phyloP scores from a whole-genome alignment of 441 rosid genomes.

The Erodium moschatum region DNA sequence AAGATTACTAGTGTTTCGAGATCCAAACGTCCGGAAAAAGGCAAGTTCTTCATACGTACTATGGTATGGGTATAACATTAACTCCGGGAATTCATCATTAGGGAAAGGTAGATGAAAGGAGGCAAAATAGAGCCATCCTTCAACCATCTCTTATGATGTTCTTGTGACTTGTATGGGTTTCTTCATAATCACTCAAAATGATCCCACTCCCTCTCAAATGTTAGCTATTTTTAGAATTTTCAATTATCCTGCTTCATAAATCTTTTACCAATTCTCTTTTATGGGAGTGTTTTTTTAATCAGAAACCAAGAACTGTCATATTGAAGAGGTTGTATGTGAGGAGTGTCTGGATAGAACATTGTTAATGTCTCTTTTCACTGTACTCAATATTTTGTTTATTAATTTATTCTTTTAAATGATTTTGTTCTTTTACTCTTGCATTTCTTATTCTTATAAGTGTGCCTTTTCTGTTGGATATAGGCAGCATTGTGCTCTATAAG shows the following conservation, averaged over 20 bases:
- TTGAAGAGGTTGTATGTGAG: neutral
- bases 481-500: constrained; percentile 94
- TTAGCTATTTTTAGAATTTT: neutral
- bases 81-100: neutral
- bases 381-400: neutral
- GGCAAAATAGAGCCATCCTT: neutral
- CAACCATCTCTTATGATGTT: neutral
- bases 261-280: neutral
- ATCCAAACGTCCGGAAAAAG: constrained; percentile 94
- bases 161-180: neutral
- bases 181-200: constrained; percentile 7
- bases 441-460: constrained; percentile 19
- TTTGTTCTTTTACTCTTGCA: constrained; percentile 5
- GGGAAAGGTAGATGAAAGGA: neutral
- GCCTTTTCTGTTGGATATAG: constrained; percentile 34
- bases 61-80: neutral
- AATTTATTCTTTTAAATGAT: constrained; percentile 2
- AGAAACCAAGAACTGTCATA: neutral
- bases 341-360: neutral
- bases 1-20: constrained; percentile 91
- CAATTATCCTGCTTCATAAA: neutral
- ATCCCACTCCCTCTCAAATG: neutral
- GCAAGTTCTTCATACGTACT: constrained; percentile 32
- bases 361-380: neutral
- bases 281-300: neutral